Percentiles rank a stretch among this genome's conserved stretches.
phyloP scores from a whole-genome alignment of 108 stramenopile species.

The Phaeodactylum tricornutum region DNA sequence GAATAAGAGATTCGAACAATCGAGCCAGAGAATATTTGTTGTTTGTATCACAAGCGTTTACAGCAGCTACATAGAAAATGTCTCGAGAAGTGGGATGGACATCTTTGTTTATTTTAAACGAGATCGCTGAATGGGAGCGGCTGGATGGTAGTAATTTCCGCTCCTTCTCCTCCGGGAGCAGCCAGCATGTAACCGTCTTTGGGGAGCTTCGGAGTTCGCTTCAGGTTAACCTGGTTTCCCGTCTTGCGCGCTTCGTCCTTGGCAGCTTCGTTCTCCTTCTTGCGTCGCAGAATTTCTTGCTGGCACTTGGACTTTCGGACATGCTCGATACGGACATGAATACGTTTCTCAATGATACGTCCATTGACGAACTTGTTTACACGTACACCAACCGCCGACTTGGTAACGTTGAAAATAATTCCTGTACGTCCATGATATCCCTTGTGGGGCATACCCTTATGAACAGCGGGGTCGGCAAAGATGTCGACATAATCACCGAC shows the following conservation, averaged over 20 bases:
- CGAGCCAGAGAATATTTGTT: no score
- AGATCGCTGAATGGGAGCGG: slow-evolving; percentile 89
- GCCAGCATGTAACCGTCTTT: slow-evolving; percentile 88
- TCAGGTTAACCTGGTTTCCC: slow-evolving; percentile 79
- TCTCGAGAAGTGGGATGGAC: no score
- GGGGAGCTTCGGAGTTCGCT: slow-evolving; percentile 91
- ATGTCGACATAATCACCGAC: slow-evolving; percentile 99
- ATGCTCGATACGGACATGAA: slow-evolving; percentile 99
- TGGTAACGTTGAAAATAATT: slow-evolving; percentile 98
- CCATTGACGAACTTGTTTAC: slow-evolving; percentile 97
- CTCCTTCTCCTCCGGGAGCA: slow-evolving; percentile 54
- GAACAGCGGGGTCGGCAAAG: slow-evolving; percentile 94
- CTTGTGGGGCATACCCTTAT: slow-evolving; percentile 99
- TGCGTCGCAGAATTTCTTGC: slow-evolving; percentile 82
- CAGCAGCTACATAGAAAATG: no score
- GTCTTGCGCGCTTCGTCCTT: slow-evolving; percentile 80
- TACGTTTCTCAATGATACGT: slow-evolving; percentile 96
- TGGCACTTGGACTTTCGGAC: slow-evolving; percentile 93
- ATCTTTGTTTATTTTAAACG: slow-evolving; percentile 51
- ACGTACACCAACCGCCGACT: slow-evolving; percentile 91
- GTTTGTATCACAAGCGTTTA: no score
- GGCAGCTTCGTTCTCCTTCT: slow-evolving; percentile 66
- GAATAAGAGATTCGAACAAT: no score
- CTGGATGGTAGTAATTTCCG: slow-evolving; percentile 81
- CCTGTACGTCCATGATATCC: slow-evolving; percentile 99